A percentile compares a stretch with the other conserved stretches of the same genome.
Evolutionary conservation across 257 asterid genomes (phyloP).

Genomic region (Nyctanthes arbortristis): DNA sequence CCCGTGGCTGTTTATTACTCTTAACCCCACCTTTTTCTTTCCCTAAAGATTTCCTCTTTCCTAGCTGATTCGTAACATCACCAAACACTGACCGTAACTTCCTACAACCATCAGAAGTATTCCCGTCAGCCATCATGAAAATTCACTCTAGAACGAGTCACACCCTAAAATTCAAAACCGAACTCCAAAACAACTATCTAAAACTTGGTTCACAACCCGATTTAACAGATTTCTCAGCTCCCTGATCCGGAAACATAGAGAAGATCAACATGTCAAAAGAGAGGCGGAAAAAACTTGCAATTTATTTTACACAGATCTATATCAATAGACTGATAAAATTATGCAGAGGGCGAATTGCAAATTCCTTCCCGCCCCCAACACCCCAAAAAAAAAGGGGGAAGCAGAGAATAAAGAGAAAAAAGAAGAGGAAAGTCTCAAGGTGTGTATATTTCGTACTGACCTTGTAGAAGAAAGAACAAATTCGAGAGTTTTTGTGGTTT

Average conservation of each 20-base stretch:
- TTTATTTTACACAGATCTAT: background rate
- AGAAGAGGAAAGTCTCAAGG: too few species aligned
- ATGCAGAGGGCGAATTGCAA: too few species aligned
- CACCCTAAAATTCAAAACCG: background rate
- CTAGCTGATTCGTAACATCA: slow-evolving; percentile 61
- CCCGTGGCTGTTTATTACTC: slow-evolving; percentile 41
- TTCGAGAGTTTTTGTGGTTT: background rate
- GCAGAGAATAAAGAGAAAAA: too few species aligned
- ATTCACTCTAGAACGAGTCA: slow-evolving; percentile 7
- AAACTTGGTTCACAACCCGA: background rate
- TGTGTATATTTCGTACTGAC: background rate
- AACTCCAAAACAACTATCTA: background rate
- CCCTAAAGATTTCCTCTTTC: slow-evolving; percentile 46
- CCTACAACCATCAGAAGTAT: slow-evolving; percentile 30
- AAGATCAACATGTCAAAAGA: slow-evolving; percentile 7
- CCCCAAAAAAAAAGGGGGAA: too few species aligned
- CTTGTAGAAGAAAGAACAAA: background rate
- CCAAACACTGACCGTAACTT: slow-evolving; percentile 44
- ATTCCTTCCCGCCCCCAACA: too few species aligned
- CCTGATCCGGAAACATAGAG: slow-evolving; percentile 21
- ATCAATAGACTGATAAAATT: background rate
- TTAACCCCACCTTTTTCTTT: slow-evolving; percentile 29
- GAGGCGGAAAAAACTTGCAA: background rate
- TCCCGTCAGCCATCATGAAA: slow-evolving; percentile 45
- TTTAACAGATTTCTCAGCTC: slow-evolving; percentile 11